Base-by-base conservation (phyloP, 306 rosid genomes). In the Rosa chinensis region DNA sequence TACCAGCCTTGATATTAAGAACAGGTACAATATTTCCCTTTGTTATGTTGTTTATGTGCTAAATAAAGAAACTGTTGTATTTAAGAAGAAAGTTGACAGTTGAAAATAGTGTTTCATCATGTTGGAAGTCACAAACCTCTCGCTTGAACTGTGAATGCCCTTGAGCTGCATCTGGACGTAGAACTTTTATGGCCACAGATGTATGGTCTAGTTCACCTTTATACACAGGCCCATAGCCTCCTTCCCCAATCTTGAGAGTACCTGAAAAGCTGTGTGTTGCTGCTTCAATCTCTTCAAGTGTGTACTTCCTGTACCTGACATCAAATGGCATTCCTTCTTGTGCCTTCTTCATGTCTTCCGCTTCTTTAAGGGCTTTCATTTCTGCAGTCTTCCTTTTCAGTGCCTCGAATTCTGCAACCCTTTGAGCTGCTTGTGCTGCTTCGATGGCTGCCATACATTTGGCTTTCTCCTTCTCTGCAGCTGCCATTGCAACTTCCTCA, bases 181-280 rank as follows among this genome's bases (percentile, higher is more conserved):
- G 84, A 74, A 92, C 90, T 84, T 94, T 94, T 35, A 94, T 79
- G 13, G 98, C 98, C 17, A 94, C 97, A 12, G 78, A 72, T 1
- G 98, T 94, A 88, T 92, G 97, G 81, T 90, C 96, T 61, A 94
- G 85, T 78, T 90, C 90, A 61, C 90, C 82, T 70, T 79, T 83
- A 75, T 74, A 94, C 28, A 92, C 97, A 1, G 98, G 97, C 9
- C 97, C 98, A 66, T 92, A 94, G 59, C 97, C 97, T 64, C 98
- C 97, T 89, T 94, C 98, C 1, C 98, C 97, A 14, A 94, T 87
- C 81, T 90, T 92, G 68, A 82, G 84, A 44, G 86, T 47, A 20
- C 66, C 75, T 0, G 86, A 23, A 67, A 94, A 92, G 76, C 49
- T 40, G 0, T 82, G 39, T 20, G 98, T 92, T 53, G 97, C 98